A percentile compares a stretch with the other conserved stretches of the same genome.
phyloP scores from a whole-genome alignment of 805 yeast genomes.

The Scheffersomyces stipitis region DNA sequence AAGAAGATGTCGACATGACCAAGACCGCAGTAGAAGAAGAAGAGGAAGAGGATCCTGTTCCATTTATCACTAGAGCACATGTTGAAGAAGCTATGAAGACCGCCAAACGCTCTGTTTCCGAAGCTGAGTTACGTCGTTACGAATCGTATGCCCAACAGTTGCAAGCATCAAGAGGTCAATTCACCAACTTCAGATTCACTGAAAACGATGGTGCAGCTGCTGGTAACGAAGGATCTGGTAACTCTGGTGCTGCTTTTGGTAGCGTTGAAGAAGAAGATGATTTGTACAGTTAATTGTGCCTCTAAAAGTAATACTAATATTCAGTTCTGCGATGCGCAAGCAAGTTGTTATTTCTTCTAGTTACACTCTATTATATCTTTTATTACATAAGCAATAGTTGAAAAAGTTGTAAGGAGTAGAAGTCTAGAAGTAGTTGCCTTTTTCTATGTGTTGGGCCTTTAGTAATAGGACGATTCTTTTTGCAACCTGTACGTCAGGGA shows the following conservation, averaged over 20 bases:
- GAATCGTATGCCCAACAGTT: slow-evolving; percentile 97
- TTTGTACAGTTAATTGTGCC: slow-evolving; percentile 25
- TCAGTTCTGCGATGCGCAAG: no score
- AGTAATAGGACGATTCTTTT: no score
- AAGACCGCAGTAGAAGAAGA: slow-evolving; percentile 47
- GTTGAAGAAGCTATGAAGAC: slow-evolving; percentile 99
- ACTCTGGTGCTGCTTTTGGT: slow-evolving; percentile 44
- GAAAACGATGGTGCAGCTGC: slow-evolving; percentile 36
- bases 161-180: slow-evolving; percentile 94
- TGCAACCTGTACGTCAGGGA: no score
- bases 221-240: slow-evolving; percentile 19
- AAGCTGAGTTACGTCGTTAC: slow-evolving; percentile 96
- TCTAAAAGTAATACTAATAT: no score
- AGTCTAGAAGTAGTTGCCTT: no score
- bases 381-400: no score
- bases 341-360: no score
- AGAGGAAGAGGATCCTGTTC: slow-evolving; percentile 90
- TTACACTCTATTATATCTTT: no score
- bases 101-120: slow-evolving; percentile 95
- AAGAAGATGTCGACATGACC: slow-evolving; percentile 53
- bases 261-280: slow-evolving; percentile 42
- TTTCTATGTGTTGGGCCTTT: no score
- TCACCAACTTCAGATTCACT: slow-evolving; percentile 83
- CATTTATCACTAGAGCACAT: slow-evolving; percentile 89
- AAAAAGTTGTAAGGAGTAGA: no score